Conservation (phyloP, 495 filamentous ascomycete species). For the Neurospora intermedia region DNA sequence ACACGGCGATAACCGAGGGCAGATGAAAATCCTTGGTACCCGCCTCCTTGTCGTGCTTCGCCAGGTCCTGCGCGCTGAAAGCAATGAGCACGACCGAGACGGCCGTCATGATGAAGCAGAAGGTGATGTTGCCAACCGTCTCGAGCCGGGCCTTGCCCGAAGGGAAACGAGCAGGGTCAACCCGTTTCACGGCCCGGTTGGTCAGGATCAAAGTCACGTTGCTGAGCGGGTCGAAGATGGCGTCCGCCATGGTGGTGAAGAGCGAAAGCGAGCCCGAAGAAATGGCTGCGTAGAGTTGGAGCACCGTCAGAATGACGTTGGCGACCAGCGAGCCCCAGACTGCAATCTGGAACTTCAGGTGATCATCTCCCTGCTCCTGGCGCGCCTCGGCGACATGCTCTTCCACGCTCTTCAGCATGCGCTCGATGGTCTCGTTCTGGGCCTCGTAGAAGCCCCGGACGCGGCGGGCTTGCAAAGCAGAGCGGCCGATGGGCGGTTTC, state of each 20-base stretch:
- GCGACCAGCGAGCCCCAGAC: conserved; percentile 82
- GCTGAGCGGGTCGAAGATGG: conserved; percentile 87
- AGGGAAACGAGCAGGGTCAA: conserved; percentile 84
- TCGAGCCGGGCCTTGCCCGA: conserved; percentile 92
- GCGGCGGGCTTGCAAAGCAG: conserved; percentile 44
- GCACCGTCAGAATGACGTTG: conserved; percentile 63
- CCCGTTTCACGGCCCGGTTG: conserved; percentile 77
- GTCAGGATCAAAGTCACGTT: conserved; percentile 83
- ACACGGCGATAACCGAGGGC: conserved; percentile 80
- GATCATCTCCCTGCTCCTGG: conserved; percentile 68
- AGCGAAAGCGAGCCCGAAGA: conserved; percentile 82
- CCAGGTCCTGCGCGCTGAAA: conserved; percentile 63
- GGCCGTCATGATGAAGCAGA: conserved; percentile 92
- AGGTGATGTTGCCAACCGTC: conserved; percentile 91
- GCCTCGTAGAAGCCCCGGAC: conserved; percentile 77
- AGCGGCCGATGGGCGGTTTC: conserved; percentile 22
- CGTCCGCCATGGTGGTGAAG: conserved; percentile 96
- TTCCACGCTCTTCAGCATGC: conserved; percentile 83
- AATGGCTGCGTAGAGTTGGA: conserved; percentile 84
- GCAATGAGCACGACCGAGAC: conserved; percentile 89
- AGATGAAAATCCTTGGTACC: conserved; percentile 58
- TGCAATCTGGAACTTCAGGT: conserved; percentile 78
- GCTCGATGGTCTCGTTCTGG: conserved; percentile 90
- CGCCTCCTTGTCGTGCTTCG: conserved; percentile 29
- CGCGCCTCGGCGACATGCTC: conserved; percentile 76